A percentile compares a stretch with the other conserved stretches of the same genome.
phyloP scores from a whole-genome alignment of 2,329 filamentous ascomycete species.

The Microdochium paspali region DNA sequence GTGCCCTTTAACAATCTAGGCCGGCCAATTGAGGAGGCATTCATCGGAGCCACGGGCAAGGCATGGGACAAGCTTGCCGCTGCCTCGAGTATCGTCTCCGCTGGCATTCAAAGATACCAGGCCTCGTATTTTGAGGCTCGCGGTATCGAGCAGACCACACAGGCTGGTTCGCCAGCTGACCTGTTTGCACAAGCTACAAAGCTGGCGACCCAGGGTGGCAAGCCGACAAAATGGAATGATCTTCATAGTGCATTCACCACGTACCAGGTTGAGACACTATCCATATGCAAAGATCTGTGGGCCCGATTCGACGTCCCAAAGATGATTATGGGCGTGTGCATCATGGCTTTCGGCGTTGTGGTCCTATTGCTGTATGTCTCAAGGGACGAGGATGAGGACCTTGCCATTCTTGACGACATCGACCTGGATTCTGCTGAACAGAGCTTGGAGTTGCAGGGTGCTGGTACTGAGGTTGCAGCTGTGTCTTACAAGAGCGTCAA shows the following conservation, averaged over 20 bases:
- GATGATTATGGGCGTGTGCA: constrained; percentile 71
- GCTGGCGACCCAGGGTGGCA: constrained; percentile 23
- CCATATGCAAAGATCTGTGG: constrained; percentile 77
- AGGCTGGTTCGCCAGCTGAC: constrained; percentile 40
- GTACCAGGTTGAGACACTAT: constrained; percentile 73
- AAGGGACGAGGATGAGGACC: constrained; percentile 43
- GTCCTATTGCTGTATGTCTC: constrained; percentile 66
- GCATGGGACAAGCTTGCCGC: constrained; percentile 70
- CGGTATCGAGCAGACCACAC: constrained; percentile 53
- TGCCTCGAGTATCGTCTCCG: constrained; percentile 68
- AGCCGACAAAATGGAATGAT: constrained; percentile 26
- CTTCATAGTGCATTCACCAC: constrained; percentile 51
- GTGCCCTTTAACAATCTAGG: constrained; percentile 96
- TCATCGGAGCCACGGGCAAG: constrained; percentile 58
- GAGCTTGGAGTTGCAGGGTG: constrained; percentile 40
- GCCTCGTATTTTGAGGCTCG: constrained; percentile 68
- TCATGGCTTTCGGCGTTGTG: constrained; percentile 60
- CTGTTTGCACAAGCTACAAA: constrained; percentile 48
- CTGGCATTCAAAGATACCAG: constrained; percentile 86
- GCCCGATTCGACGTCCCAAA: constrained; percentile 80
- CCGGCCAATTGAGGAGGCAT: constrained; percentile 87
- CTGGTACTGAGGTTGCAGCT: constrained; percentile 14
- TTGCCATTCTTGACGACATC: constrained; percentile 41
- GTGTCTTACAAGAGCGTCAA: constrained; percentile 26
- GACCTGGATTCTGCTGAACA: constrained; percentile 52